A percentile compares a stretch with the other conserved stretches of the same genome.
Evolutionary conservation across 768 basidiomycete genomes (phyloP).

Genomic region (Lentinula raphanica): DNA sequence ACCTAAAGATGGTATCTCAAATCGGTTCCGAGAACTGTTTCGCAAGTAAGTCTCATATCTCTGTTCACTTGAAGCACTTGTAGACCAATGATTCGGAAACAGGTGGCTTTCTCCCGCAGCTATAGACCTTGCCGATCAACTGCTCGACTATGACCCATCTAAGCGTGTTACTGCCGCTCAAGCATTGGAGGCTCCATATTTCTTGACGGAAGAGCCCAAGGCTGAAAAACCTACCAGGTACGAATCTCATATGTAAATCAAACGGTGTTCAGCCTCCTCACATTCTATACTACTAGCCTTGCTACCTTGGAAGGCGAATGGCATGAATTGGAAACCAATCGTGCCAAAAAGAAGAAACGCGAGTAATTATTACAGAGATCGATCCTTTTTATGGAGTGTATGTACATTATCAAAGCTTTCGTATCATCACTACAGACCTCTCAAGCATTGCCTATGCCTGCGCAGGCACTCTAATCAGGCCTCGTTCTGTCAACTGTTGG

Average conservation of each 20-base stretch:
- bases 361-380: slow-evolving; percentile 9
- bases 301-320: slow-evolving; percentile 87
- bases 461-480: slow-evolving; percentile 42
- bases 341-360: slow-evolving; percentile 74
- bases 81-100: background rate
- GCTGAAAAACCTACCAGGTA: slow-evolving; percentile 77
- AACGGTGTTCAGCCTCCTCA: slow-evolving; percentile 6
- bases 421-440: slow-evolving; percentile 20
- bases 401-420: slow-evolving; percentile 24
- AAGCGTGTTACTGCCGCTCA: slow-evolving; percentile 72
- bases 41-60: slow-evolving; percentile 53
- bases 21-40: slow-evolving; percentile 81
- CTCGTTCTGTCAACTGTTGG: slow-evolving; percentile 72
- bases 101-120: slow-evolving; percentile 87
- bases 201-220: slow-evolving; percentile 70
- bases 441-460: slow-evolving; percentile 12
- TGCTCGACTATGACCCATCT: slow-evolving; percentile 78
- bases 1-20: slow-evolving; percentile 68
- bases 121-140: slow-evolving; percentile 78
- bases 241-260: slow-evolving; percentile 23
- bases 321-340: slow-evolving; percentile 96
- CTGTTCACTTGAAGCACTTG: background rate
- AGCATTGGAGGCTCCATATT: slow-evolving; percentile 82
- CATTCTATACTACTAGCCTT: slow-evolving; percentile 46
- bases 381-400: background rate